Evolutionary conservation across 2,329 filamentous ascomycete species (phyloP), one percentile per base, ranked within the genome.

Genomic region (Fusarium compactum): DNA sequence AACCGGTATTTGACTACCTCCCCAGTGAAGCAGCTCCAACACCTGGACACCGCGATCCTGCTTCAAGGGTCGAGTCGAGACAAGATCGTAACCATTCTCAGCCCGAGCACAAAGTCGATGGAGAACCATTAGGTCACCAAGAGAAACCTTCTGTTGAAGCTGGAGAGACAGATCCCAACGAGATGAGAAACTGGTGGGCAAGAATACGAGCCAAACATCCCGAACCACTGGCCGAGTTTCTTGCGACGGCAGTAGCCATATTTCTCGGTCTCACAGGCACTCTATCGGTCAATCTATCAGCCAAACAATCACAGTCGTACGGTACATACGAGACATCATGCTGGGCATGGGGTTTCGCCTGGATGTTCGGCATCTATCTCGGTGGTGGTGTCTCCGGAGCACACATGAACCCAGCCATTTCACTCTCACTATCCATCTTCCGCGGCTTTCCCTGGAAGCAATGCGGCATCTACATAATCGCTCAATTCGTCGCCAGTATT

Each of bases 361-460:
- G 72, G 72, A 74, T 73, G 70, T 73, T 74, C 29, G 72, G 72
- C 3, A 74, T 74, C 0, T 74, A 74, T 4, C 68, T 74, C 1
- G 72, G 67, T 1, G 75, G 75, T 4, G 76, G 76, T 25, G 72
- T 78, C 0, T 76, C 76, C 1, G 76, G 76, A 3, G 76, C 75
- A 7, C 76, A 78, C 50, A 76, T 77, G 70, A 78, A 81, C 43
- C 80, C 80, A 14, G 76, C 78, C 3, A 79, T 82, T 22, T 81
- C 80, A 2, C 73, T 81, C 16, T 75, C 76, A 1, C 58, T 82
- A 0, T 76, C 76, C 0, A 29, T 82, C 0, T 82, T 80, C 56
- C 77, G 80, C 7, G 79, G 79, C 0, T 82, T 81, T 18, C 79
- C 79, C 4, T 80, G 78, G 78, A 62, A 66, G 24, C 75, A 76